Conservation (phyloP, 1,284 basidiomycete species). For the Leccinum discolor region DNA sequence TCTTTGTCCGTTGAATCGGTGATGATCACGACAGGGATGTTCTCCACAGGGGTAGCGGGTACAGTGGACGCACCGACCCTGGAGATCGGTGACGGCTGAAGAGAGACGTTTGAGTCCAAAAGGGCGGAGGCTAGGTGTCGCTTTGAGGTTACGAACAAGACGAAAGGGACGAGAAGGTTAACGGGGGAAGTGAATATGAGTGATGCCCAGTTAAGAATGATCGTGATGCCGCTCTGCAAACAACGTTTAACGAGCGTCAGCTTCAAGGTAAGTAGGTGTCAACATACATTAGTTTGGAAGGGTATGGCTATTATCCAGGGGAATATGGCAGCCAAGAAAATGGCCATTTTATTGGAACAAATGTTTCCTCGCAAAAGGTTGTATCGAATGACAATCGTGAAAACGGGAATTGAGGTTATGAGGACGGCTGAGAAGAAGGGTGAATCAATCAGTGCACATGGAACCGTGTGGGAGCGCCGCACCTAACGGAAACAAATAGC, state of each 20-base stretch:
- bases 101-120: conserved; percentile 13
- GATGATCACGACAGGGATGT: conserved; percentile 21
- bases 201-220: conserved; percentile 27
- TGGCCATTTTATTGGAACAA: conserved; percentile 24
- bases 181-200: conserved; percentile 24
- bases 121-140: conserved; percentile 20
- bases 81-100: not conserved
- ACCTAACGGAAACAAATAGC: conserved; percentile 27
- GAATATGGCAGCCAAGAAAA: conserved; percentile 26
- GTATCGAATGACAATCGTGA: conserved; percentile 25
- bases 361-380: conserved; percentile 26
- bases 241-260: not conserved
- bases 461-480: not conserved
- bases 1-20: conserved; percentile 12
- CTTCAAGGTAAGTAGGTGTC: not conserved
- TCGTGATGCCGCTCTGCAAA: conserved; percentile 13
- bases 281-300: conserved; percentile 26
- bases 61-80: not conserved
- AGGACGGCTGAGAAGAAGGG: conserved; percentile 21
- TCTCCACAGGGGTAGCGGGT: conserved; percentile 4
- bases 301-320: conserved; percentile 26
- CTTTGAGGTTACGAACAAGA: conserved; percentile 24
- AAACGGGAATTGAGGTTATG: conserved; percentile 26
- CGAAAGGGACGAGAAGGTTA: conserved; percentile 25
- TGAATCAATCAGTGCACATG: not conserved